Conservation (phyloP, 1,284 basidiomycete species). For the Boletus hoseneyae region DNA sequence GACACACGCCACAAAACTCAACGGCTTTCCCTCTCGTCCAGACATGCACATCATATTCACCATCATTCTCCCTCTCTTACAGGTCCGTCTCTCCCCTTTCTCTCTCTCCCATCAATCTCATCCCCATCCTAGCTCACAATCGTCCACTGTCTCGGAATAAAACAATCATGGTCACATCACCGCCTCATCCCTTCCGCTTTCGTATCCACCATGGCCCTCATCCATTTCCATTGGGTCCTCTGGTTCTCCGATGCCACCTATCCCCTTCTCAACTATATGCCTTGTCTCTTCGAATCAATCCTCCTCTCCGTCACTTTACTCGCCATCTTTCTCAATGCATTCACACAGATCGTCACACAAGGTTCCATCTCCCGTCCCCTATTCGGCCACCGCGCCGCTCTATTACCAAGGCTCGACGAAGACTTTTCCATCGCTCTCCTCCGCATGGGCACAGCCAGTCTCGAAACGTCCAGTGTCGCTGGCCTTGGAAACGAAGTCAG, state of each 20-base stretch:
- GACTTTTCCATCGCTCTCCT: constrained; percentile 70
- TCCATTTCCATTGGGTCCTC: constrained; percentile 64
- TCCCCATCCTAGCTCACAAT: constrained; percentile 46
- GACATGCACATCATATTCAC: constrained; percentile 67
- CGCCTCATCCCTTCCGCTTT: constrained; percentile 64
- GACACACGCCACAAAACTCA: constrained; percentile 45
- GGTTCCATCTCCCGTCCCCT: constrained; percentile 45
- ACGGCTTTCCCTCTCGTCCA: constrained; percentile 53
- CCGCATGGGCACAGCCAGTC: constrained; percentile 66
- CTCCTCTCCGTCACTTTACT: constrained; percentile 53
- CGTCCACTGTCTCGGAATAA: constrained; percentile 61
- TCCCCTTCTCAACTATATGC: constrained; percentile 68
- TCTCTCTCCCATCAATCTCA: not conserved
- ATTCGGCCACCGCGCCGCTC: constrained; percentile 42
- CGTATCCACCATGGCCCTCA: constrained; percentile 53
- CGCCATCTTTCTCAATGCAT: constrained; percentile 53
- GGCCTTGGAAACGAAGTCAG: constrained; percentile 74
- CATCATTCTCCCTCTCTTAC: constrained; percentile 64
- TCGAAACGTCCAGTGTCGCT: constrained; percentile 67
- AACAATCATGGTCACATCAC: constrained; percentile 55
- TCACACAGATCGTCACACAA: constrained; percentile 63
- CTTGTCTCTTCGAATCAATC: constrained; percentile 64
- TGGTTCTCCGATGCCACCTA: constrained; percentile 49
- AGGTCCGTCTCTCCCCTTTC: constrained; percentile 38
- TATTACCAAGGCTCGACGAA: constrained; percentile 57